Conservation (phyloP, 768 basidiomycete species). For the Boletus eberwhitei region DNA sequence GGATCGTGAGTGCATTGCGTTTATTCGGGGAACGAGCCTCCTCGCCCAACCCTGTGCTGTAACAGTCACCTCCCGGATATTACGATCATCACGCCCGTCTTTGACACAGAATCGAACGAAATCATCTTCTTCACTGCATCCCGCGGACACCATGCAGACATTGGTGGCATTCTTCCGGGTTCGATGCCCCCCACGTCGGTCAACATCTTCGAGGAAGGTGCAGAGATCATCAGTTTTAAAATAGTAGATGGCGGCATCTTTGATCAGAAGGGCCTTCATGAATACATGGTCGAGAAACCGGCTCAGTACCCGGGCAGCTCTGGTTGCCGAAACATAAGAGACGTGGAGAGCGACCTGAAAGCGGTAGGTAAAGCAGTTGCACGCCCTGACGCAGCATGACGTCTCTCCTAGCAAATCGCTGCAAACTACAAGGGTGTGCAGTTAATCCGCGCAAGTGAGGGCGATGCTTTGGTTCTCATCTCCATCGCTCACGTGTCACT, state of each 20-base stretch:
- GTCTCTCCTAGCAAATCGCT: slow-evolving; percentile 70
- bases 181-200: slow-evolving; percentile 95
- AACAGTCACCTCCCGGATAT: slow-evolving; percentile 77
- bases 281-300: slow-evolving; percentile 81
- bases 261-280: slow-evolving; percentile 67
- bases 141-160: slow-evolving; percentile 91
- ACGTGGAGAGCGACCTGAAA: slow-evolving; percentile 90
- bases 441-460: slow-evolving; percentile 73
- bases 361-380: slow-evolving; percentile 51
- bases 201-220: slow-evolving; percentile 92
- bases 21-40: neutral
- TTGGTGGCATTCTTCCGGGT: slow-evolving; percentile 88
- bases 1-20: slow-evolving; percentile 62
- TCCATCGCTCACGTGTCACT: slow-evolving; percentile 7
- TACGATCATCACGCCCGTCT: slow-evolving; percentile 92
- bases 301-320: slow-evolving; percentile 80
- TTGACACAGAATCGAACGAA: slow-evolving; percentile 55
- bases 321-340: slow-evolving; percentile 81
- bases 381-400: neutral
- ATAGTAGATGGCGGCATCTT: slow-evolving; percentile 82
- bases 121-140: slow-evolving; percentile 95
- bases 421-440: slow-evolving; percentile 92
- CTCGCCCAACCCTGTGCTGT: neutral
- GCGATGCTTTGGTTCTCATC: neutral
- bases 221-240: slow-evolving; percentile 88